Base-by-base conservation (phyloP, 768 basidiomycete genomes). In the Psilocybe sp. region DNA sequence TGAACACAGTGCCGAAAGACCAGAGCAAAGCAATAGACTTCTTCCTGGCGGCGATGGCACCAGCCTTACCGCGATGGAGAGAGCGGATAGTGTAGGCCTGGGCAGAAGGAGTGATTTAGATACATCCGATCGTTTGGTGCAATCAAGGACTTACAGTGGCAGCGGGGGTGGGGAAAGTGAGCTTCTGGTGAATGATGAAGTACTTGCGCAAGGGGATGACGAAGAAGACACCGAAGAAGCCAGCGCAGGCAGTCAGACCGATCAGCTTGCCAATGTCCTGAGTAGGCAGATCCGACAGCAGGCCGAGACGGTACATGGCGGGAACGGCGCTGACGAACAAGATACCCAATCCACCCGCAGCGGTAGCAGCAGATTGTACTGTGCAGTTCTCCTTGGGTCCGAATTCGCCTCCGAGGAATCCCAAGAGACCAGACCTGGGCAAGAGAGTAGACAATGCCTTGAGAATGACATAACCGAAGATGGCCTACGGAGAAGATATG, bases 381-480 rank as follows among this genome's bases (percentile, higher is more conserved):
- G 79, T 81, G 63, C 80, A 81, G 59, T 85, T 84, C 63, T 86
- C 84, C 63, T 84, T 84, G 11, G 81, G 82, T 20, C 80, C 79
- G 61, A 83, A 82, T 53, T 75, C 68, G 12, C 81, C 85, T 12
- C 81, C 79, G 16, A 81, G 64, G 39, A 77, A 59, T 23, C 75
- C 71, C 5, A 81, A 41, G 7, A 77, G 44, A 20, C 76, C 76
- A 34, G 69, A 71, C 52, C 74, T 71, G 1, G 80, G 80, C 19
- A 79, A 52, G 6, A 74, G 63, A 46, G 65, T 78, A 15, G 79
- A 77, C 19, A 84, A 46, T 1, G 81, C 75, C 54, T 84, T 81
- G 47, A 84, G 65, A 54, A 83, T 83, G 19, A 80, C 80, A 56
- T 77, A 82, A 42, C 80, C 80, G 55, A 81, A 80, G 53, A 81